Evolutionary conservation across 768 basidiomycete species (phyloP).

Genomic region (Serendipita sp.): DNA sequence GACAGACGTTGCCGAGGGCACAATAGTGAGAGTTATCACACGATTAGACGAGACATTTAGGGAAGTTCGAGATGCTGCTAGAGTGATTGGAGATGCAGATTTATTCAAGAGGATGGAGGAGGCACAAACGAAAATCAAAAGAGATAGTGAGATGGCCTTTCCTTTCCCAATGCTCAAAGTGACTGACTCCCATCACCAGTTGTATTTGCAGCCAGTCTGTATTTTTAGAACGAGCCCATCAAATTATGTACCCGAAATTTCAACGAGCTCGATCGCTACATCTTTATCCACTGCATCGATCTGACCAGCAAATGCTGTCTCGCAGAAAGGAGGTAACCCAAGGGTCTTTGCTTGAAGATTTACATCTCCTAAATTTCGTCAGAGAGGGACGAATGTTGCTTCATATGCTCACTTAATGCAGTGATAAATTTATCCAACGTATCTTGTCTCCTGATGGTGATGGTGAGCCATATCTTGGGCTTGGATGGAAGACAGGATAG

Average conservation of each 20-base stretch:
- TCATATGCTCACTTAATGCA: not conserved
- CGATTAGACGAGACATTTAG: conserved; percentile 92
- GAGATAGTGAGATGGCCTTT: conserved; percentile 65
- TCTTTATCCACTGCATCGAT: not conserved
- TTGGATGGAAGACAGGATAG: not conserved
- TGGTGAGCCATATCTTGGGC: not conserved
- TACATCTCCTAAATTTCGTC: not conserved
- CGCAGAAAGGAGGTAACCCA: not conserved
- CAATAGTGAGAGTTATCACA: conserved; percentile 91
- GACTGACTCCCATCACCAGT: conserved; percentile 27
- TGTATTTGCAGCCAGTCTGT: conserved; percentile 76
- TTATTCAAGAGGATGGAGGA: conserved; percentile 98
- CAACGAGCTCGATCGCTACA: not conserved
- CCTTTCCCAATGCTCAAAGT: not conserved
- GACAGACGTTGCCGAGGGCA: conserved; percentile 93
- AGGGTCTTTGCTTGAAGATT: not conserved
- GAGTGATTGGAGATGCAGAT: conserved; percentile 91
- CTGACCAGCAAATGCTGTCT: not conserved
- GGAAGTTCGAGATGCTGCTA: conserved; percentile 91
- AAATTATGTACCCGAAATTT: not conserved
- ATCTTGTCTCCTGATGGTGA: not conserved
- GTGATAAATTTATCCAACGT: not conserved
- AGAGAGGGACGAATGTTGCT: not conserved
- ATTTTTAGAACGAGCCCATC: conserved; percentile 41
- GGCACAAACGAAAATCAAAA: conserved; percentile 80